Base-by-base conservation (phyloP, 805 yeast species). In the Schwanniomyces pseudopolymorphus region DNA sequence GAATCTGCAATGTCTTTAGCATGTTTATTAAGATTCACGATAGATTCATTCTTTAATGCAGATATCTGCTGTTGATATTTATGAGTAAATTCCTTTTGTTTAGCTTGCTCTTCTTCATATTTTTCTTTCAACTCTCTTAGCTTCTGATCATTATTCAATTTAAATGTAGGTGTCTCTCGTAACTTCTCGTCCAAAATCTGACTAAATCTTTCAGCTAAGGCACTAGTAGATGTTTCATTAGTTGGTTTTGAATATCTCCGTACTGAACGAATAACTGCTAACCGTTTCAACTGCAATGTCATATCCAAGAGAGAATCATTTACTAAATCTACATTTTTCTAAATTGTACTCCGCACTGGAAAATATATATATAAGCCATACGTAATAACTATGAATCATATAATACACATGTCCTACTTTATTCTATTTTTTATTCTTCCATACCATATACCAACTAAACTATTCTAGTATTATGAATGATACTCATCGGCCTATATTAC, bases 151-250 rank as follows among this genome's bases (percentile, higher is more conserved):
- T 52, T 50, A 33, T 53, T 47, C 0, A 58, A 42, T 14, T 55
- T 21, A 7, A 33, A 40, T 8, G 54, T 38, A 5, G 49, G 14
- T 10, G 59, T 43, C 4, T 42, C 45, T 1, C 54, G 14, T 43
- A 66, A 38, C 36, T 69, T 61, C 26, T 58, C 59, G 21, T 64
- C 70, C 5, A 71, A 43, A 21, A 72, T 69, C 42, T 65, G 69
- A 20, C 55, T 54, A 46, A 72, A 67, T 33, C 76, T 50, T 19
- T 59, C 61, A 0, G 59, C 61, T 14, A 70, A 45, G 1, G 74
- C 74, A 35, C 24, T 19, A 14, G 17, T 35, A 3, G 14, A 49
- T 2, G 42, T 49, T 22, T 49, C 53, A 11, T 42, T 38, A 8
- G 25, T 5, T 5, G 33, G 16, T n/a, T 24, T 42, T 9, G 44